Percentiles rank a stretch among this genome's conserved stretches.
Evolutionary conservation across 768 basidiomycete species (phyloP).

Genomic region (Mycena capillaripes): DNA sequence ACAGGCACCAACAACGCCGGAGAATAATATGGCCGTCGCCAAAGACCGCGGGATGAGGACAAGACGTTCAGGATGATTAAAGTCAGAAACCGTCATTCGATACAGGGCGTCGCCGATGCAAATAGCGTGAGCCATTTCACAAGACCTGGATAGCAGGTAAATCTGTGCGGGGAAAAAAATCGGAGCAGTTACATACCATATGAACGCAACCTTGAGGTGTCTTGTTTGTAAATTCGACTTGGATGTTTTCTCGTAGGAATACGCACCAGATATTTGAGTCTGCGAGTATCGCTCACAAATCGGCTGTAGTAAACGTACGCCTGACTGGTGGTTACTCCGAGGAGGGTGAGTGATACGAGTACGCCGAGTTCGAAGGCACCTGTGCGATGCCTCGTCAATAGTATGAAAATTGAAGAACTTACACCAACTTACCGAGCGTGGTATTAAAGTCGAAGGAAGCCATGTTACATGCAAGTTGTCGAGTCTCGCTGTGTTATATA

Average conservation of each 20-base stretch:
- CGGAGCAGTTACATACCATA: not conserved
- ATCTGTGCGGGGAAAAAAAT: not conserved
- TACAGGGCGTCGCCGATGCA: slow-evolving; percentile 11
- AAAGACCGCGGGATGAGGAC: slow-evolving; percentile 7
- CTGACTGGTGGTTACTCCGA: slow-evolving; percentile 10
- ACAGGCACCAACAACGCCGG: slow-evolving; percentile 9
- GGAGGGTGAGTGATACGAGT: not conserved
- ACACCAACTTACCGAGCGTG: not conserved
- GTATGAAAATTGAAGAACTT: not conserved
- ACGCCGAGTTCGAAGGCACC: slow-evolving; percentile 23
- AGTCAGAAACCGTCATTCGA: slow-evolving; percentile 13
- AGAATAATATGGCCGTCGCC: slow-evolving; percentile 7
- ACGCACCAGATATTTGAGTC: slow-evolving; percentile 11
- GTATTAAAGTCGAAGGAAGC: slow-evolving; percentile 12
- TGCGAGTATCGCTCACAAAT: not conserved
- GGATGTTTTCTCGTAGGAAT: not conserved
- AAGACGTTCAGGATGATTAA: slow-evolving; percentile 7
- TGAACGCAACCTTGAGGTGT: slow-evolving; percentile 1
- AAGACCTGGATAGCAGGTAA: not conserved
- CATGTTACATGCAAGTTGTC: not conserved
- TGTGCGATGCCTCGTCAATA: no score
- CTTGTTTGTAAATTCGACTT: not conserved
- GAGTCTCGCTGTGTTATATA: not conserved
- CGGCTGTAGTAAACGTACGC: slow-evolving; percentile 14
- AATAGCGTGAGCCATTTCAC: slow-evolving; percentile 8